Evolutionary conservation across 2,329 filamentous ascomycete species (phyloP).

Genomic region (Apiospora saccharicola): DNA sequence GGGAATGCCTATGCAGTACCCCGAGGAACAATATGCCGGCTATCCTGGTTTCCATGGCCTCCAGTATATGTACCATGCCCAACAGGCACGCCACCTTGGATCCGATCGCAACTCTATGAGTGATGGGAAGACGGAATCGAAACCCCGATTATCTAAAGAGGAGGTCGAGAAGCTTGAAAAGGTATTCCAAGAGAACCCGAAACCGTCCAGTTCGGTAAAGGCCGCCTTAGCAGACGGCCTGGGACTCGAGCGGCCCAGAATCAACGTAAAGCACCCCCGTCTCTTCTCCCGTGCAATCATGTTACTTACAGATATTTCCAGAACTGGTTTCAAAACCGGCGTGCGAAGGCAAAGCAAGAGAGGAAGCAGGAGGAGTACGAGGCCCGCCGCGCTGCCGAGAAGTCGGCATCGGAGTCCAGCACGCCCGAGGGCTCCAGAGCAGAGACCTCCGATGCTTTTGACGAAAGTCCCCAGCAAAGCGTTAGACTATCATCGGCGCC

Average conservation of each 20-base stretch:
- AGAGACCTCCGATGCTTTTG: slow-evolving; percentile 34
- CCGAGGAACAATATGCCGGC: slow-evolving; percentile 37
- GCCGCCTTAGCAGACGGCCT: slow-evolving; percentile 67
- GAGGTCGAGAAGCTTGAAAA: slow-evolving; percentile 74
- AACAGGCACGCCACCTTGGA: slow-evolving; percentile 38
- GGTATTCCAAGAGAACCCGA: slow-evolving; percentile 70
- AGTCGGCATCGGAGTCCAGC: slow-evolving; percentile 26
- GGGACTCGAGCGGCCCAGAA: slow-evolving; percentile 68
- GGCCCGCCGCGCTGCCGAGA: slow-evolving; percentile 50
- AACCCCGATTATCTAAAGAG: slow-evolving; percentile 71
- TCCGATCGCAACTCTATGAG: slow-evolving; percentile 36
- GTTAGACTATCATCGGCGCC: slow-evolving; percentile 47
- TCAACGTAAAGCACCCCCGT: slow-evolving; percentile 58
- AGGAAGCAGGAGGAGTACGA: slow-evolving; percentile 62
- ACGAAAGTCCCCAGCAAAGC: slow-evolving; percentile 42
- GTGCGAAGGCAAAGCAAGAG: slow-evolving; percentile 71
- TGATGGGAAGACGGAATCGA: slow-evolving; percentile 50
- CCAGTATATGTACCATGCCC: slow-evolving; percentile 42
- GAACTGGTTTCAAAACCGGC: slow-evolving; percentile 76
- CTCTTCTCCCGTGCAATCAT: not conserved
- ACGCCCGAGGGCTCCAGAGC: slow-evolving; percentile 25
- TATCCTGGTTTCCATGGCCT: slow-evolving; percentile 36
- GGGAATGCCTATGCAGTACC: slow-evolving; percentile 36
- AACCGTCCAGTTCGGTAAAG: slow-evolving; percentile 69
- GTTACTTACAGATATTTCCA: slow-evolving; percentile 42